Percentiles rank a stretch among this genome's conserved stretches.
These are phyloP conservation scores for Ceratocystiopsis minuta DNA, from an alignment of 2,329 filamentous ascomycete species.

Conservation along the genomic window DNA sequence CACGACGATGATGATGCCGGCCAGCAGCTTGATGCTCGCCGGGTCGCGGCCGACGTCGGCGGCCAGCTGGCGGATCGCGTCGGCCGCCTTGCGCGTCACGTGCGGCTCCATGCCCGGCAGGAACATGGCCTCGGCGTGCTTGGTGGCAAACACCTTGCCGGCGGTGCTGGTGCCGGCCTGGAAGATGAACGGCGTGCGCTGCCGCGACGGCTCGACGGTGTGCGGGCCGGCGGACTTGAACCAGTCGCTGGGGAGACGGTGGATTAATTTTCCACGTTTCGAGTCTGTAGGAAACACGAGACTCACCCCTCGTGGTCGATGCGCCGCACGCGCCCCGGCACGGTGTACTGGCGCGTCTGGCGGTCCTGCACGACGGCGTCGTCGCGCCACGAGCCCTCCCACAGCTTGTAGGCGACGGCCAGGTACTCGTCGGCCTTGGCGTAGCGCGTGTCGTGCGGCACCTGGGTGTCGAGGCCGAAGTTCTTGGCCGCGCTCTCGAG, in stretches of 20 bases:
- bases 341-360: neutral
- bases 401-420: constrained; percentile 10
- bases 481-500: constrained; percentile 7
- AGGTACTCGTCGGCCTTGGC: constrained; percentile 9
- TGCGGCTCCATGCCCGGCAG: constrained; percentile 8
- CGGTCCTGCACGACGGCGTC: constrained; percentile 4
- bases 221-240: neutral
- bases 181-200: constrained; percentile 10
- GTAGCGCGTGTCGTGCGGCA: constrained; percentile 11
- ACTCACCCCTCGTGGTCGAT: constrained; percentile 5
- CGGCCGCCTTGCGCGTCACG: constrained; percentile 1
- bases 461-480: constrained; percentile 5
- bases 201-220: constrained; percentile 1
- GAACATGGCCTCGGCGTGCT: constrained; percentile 11
- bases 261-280: no score
- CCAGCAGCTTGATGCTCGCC: constrained; percentile 8
- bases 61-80: constrained; percentile 5
- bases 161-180: constrained; percentile 10
- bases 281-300: no score
- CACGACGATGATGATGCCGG: constrained; percentile 8
- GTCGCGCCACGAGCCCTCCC: constrained; percentile 4
- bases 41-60: constrained; percentile 8
- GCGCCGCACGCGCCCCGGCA: neutral
- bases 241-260: no score
- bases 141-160: constrained; percentile 9